A percentile compares a stretch with the other conserved stretches of the same genome.
Evolutionary conservation across 768 basidiomycete species (phyloP).

Genomic region (button mushroom (Agaricus bisporus)): DNA sequence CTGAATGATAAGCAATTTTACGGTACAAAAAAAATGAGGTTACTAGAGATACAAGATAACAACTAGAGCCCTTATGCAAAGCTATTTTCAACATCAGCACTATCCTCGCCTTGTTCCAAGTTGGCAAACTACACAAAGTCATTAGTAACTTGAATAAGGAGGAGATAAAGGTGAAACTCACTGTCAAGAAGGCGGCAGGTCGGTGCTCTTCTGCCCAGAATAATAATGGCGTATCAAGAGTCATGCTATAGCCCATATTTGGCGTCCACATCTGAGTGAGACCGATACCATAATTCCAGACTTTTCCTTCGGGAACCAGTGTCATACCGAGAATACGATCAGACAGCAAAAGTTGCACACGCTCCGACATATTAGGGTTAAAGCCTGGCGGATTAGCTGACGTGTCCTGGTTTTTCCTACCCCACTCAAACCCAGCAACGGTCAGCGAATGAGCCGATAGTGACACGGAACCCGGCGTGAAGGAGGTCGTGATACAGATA

Average conservation of each 20-base stretch:
- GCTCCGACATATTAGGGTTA: conserved; percentile 98
- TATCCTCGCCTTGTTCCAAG: conserved; percentile 86
- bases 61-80: conserved; percentile 56
- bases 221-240: conserved; percentile 84
- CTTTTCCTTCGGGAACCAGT: conserved; percentile 85
- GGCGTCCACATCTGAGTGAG: conserved; percentile 89
- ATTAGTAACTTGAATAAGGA: not conserved
- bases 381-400: conserved; percentile 87
- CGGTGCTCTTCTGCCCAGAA: conserved; percentile 98
- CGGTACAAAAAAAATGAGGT: conserved; percentile 5
- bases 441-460: conserved; percentile 88
- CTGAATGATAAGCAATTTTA: conserved; percentile 1
- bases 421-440: conserved; percentile 96
- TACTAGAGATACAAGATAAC: not conserved
- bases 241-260: conserved; percentile 74
- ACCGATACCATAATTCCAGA: conserved; percentile 97
- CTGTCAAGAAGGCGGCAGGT: conserved; percentile 89
- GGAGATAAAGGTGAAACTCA: conserved; percentile 37
- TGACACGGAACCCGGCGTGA: conserved; percentile 97
- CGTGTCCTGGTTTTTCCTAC: conserved; percentile 85
- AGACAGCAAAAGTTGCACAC: conserved; percentile 87
- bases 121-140: conserved; percentile 65
- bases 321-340: conserved; percentile 97
- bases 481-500: conserved; percentile 90
- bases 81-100: conserved; percentile 93